Base-by-base conservation (phyloP, 805 yeast genomes). In the Myxozyma nipponensis region DNA sequence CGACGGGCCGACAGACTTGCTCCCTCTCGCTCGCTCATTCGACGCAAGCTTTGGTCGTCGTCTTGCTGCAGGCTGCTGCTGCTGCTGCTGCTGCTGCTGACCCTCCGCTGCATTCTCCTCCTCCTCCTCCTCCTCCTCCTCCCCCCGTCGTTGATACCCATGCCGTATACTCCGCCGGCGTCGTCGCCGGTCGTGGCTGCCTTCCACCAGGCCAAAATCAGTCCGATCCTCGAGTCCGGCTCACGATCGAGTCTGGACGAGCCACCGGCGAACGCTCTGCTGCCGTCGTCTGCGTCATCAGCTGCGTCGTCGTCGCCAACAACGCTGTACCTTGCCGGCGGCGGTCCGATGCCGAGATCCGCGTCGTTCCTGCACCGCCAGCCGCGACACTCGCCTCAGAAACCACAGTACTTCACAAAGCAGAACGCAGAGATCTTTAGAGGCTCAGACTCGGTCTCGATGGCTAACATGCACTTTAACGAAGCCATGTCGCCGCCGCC, bases 161-260 rank as follows among this genome's bases (percentile, higher is more conserved):
- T 54, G 58, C 58, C 58, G 17, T 54, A 54, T 50, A 54, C 58
- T 15, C 58, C 58, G 42, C 58, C 58, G 42, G 50, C 56, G 24
- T 22, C 52, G 26, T 35, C 52, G 28, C 43, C 57, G 36, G 49
- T 42, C 38, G 32, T 28, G 32, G 7, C 32, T 7, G 7, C 32
- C 7, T 7, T 28, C 32, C 32, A 28, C 32, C 32, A 28, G 13
- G 9, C 39, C 18, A 19, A 10, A 17, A 9, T 36, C 39, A 19
- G 22, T 10, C 13, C 39, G 22, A 19, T 36, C 22, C 13, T 10
- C 39, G 39, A 17, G 13, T 7, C 13, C 7, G 13, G 13, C 13
- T n/a, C n/a, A n/a, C n/a, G n/a, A n/a, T n/a, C n/a, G n/a, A n/a
- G n/a, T n/a, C n/a, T n/a, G n/a, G n/a, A n/a, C n/a, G 32, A 28